These are phyloP conservation scores for Otatea glauca DNA, from an alignment of 176 grass and related monocot genomes.

Conservation along the genomic window DNA sequence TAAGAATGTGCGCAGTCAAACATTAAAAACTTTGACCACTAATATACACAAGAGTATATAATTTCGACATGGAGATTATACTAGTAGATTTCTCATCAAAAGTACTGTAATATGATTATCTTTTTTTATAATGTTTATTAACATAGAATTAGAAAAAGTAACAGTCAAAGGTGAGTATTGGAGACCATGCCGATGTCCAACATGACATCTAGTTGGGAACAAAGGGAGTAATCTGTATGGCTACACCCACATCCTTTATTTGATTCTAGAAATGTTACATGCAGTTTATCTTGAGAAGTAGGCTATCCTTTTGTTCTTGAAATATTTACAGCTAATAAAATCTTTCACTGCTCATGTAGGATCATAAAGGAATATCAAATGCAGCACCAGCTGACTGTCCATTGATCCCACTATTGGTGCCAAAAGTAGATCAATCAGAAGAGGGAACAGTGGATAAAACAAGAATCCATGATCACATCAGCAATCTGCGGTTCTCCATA, in stretches of 20 bases:
- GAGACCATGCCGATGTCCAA: background rate
- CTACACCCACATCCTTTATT: background rate
- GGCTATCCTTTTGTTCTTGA: slow-evolving; percentile 24
- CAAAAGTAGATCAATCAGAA: slow-evolving; percentile 59
- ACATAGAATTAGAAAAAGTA: background rate
- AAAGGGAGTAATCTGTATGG: background rate
- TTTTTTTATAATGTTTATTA: background rate
- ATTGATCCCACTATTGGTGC: slow-evolving; percentile 63
- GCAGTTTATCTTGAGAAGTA: slow-evolving; percentile 12
- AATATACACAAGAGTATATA: background rate
- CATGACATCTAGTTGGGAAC: background rate
- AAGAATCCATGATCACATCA: slow-evolving; percentile 93
- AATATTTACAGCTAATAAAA: slow-evolving; percentile 27
- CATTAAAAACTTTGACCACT: background rate
- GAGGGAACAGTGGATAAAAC: slow-evolving; percentile 50
- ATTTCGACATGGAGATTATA: background rate
- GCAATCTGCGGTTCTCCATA: slow-evolving; percentile 87
- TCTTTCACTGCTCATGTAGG: slow-evolving; percentile 57
- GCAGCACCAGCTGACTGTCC: slow-evolving; percentile 92
- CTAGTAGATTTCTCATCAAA: too few relatives aligned
- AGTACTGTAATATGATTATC: too few relatives aligned
- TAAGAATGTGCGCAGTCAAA: background rate
- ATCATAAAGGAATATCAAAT: slow-evolving; percentile 98
- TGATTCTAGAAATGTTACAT: background rate
- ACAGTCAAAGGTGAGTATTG: background rate